Evolutionary conservation across 148 eudicot species (phyloP), one percentile per base, ranked within the genome.

Genomic region (Rheum nobile): DNA sequence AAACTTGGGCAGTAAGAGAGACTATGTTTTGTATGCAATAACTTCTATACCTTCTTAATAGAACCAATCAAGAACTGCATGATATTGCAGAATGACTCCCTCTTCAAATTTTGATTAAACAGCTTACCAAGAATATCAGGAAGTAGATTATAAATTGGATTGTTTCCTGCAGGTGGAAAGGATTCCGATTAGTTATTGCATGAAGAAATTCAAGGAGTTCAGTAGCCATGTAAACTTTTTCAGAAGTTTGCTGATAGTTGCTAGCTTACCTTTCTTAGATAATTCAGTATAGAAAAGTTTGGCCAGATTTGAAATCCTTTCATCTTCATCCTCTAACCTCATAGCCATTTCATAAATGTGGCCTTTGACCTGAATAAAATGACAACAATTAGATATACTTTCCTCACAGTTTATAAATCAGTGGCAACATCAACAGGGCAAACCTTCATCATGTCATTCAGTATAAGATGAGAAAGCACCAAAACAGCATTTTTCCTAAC

Each of bases 371-470:
- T 91, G 80, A 76, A 75, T 46, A 75, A 43, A 29, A 74, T 71
- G 34, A 38, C 28, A 48, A 24, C n/a, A 61, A 34, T 84, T 32
- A 77, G 68, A 63, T 39, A 61, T 44, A 28, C 22, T 43, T n/a
- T 61, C 42, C 34, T 39, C 31, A 9, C 8, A 74, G 21, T 22
- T 24, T 16, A 65, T 8, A 34, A 31, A 31, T 10, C 65, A 14
- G 32, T 5, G 70, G 22, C 41, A 32, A 34, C 21, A 65, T 65
- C 59, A 73, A 12, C 55, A 39, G 48, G 17, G 42, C 82, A 63
- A 78, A 95, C 98, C 98, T 95, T 95, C 98, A 95, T 95, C 98
- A 95, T 95, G 80, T 95, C 98, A 82, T 95, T 95, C 73, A 95
- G 82, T 74, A 95, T 91, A 71, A 95, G 97, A 78, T 95, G 98